phyloP scores from a whole-genome alignment of 495 filamentous ascomycete species.

The Acidomyces sp. region DNA sequence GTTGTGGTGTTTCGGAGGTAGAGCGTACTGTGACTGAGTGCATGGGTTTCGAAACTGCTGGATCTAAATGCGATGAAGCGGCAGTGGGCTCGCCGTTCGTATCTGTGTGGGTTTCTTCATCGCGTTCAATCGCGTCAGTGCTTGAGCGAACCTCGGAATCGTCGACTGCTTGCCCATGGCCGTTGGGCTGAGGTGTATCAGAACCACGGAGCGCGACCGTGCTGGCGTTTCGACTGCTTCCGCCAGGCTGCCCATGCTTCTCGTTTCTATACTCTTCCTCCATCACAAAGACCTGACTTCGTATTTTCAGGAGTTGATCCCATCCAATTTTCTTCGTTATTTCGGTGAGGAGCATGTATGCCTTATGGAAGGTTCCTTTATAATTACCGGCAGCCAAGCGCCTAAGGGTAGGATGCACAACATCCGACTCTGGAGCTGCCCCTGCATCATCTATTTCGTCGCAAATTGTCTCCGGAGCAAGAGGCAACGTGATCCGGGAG shows the following conservation, averaged over 20 bases:
- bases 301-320: slow-evolving; percentile 85
- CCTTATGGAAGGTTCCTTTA: slow-evolving; percentile 87
- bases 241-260: slow-evolving; percentile 48
- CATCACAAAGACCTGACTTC: slow-evolving; percentile 98
- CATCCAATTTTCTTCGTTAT: slow-evolving; percentile 92
- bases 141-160: slow-evolving; percentile 10
- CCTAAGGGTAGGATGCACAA: slow-evolving; percentile 73
- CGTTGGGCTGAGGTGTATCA: slow-evolving; percentile 50
- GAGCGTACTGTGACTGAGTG: slow-evolving; percentile 17
- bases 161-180: slow-evolving; percentile 37
- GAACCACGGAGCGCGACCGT: slow-evolving; percentile 58
- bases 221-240: slow-evolving; percentile 56
- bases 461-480: slow-evolving; percentile 75
- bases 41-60: slow-evolving; percentile 34
- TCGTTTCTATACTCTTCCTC: slow-evolving; percentile 94
- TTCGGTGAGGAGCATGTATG: slow-evolving; percentile 85
- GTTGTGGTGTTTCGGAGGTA: slow-evolving; percentile 11
- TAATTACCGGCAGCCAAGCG: slow-evolving; percentile 79
- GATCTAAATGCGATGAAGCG: slow-evolving; percentile 54
- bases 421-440: slow-evolving; percentile 55
- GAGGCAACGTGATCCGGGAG: slow-evolving; percentile 69
- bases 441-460: slow-evolving; percentile 93
- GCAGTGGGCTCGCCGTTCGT: slow-evolving; percentile 21
- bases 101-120: slow-evolving; percentile 25
- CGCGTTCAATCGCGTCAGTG: slow-evolving; percentile 11